Base-by-base conservation (phyloP, 441 rosid genomes). In the Adansonia gregorii region DNA sequence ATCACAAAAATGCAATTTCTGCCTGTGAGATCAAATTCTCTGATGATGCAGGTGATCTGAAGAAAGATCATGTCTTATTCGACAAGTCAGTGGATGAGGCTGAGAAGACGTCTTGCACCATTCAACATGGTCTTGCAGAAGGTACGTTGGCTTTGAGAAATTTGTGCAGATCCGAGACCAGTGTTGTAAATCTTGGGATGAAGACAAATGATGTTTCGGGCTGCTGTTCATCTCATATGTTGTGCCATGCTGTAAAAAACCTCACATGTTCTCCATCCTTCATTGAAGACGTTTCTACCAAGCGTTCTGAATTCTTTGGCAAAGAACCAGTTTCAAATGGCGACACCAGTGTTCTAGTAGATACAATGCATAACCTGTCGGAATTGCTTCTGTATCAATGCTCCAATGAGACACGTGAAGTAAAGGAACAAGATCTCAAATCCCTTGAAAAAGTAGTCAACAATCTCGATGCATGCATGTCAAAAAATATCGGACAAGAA, bases 311-410 rank as follows among this genome's bases (percentile, higher is more conserved):
- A 54, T 79, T 77, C 66, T 67, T 39, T 61, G 78, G 67, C 48
- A 80, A 78, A 68, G 79, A 77, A 49, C 67, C 86, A 77, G 76
- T 82, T 59, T 81, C 89, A 64, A 82, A 79, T 81, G 75, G 83
- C 52, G 79, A 85, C 84, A 86, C 87, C 55, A 85, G 73, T 63
- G 79, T 59, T 22, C 5, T 90, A 71, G 82, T 93, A 81, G 81
- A 83, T 73, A 82, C 93, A 54, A 80, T 90, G 87, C 88, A 83
- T 80, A 86, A 83, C 80, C 81, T 93, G 71, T 90, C 99, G 72
- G 92, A 91, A 79, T 74, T 90, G 82, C 93, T 95, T 80, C 86
- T 88, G 46, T 79, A 61, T 87, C 87, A 89, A 63, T 90, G 91
- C 81, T 88, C 86, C 45, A 85, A 72, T 76, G 87, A 85, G 74